Base-by-base conservation (phyloP, 805 yeast species). In the Aciculoconidium aculeatum region DNA sequence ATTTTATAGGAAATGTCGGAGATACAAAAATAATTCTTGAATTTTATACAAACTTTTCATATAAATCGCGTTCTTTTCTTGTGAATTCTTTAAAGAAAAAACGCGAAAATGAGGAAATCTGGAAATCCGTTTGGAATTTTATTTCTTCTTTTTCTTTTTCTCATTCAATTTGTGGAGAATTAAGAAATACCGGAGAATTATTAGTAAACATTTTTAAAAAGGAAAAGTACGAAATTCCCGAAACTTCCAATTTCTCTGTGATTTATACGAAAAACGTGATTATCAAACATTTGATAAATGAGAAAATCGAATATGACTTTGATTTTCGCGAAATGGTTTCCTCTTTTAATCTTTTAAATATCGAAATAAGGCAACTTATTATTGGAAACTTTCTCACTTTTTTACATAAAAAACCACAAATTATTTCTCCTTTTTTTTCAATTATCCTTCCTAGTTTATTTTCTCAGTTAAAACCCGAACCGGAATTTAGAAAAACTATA, bases 361-460 rank as follows among this genome's bases (percentile, higher is more conserved):
- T 79, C 22, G 70, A 64, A n/a, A 61, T 77, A 28, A 75, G 79
- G 36, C 75, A 76, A 49, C 59, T 72, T n/a, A 67, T 80, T 1
- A 59, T 78, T 17, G 67, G 75, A 5, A 74, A 79, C 13, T 49
- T 81, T 23, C 66, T 76, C 7, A 65, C 80, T 2, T 75, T 78
- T 0, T 54, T 78, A 17, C 79, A 76, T 49, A 76, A 71, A 39
- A 68, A 66, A 28, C 75, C 79, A 6, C 42, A 47, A 6, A 44
- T 71, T 14, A 54, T 77, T 7, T 51, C 70, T 3, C 67, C 70
- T 2, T 58, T 67, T 28, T 49, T 77, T 22, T 45, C 48, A 3
- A 37, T 35, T 12, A 56, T 77, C 2, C 52, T 80, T 22, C 75
- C 82, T 0, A 45, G 51, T 0, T 55, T 82, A 3, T 69, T 69